A percentile compares a stretch with the other conserved stretches of the same genome.
These are phyloP conservation scores for Pterocarpus macrocarpus DNA, from an alignment of 306 rosid species.

Conservation along the genomic window DNA sequence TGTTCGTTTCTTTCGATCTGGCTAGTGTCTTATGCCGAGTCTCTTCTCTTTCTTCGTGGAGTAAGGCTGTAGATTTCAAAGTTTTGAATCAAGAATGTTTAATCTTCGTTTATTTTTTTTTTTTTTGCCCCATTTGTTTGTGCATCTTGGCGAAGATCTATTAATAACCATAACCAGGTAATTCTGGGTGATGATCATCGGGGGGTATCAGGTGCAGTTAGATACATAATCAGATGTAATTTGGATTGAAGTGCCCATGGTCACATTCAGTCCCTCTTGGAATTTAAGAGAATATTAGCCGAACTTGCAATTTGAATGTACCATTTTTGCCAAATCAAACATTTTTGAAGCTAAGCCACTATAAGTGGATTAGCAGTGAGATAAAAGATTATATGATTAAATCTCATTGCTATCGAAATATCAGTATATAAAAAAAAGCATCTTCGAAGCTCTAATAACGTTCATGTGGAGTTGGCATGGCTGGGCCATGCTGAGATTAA, in stretches of 20 bases:
- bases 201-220: not conserved
- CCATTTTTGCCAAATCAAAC: too few relatives aligned
- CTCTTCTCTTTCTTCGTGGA: not conserved
- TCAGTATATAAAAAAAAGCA: too few relatives aligned
- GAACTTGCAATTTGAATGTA: too few relatives aligned
- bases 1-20: not conserved
- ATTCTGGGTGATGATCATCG: not conserved
- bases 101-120: not conserved
- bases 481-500: too few relatives aligned
- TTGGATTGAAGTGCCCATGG: not conserved
- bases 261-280: not conserved
- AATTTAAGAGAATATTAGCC: not conserved
- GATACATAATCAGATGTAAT: not conserved
- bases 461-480: too few relatives aligned
- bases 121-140: not conserved
- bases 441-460: too few relatives aligned
- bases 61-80: not conserved
- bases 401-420: too few relatives aligned
- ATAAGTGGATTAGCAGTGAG: too few relatives aligned
- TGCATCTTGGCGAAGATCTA: not conserved
- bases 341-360: too few relatives aligned
- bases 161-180: too few relatives aligned
- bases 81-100: not conserved
- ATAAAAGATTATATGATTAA: too few relatives aligned
- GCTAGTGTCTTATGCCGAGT: not conserved